Percentiles rank a stretch among this genome's conserved stretches.
Conservation (phyloP, 371 early-diverging fungal genomes). For the Rhizomucor miehei region DNA sequence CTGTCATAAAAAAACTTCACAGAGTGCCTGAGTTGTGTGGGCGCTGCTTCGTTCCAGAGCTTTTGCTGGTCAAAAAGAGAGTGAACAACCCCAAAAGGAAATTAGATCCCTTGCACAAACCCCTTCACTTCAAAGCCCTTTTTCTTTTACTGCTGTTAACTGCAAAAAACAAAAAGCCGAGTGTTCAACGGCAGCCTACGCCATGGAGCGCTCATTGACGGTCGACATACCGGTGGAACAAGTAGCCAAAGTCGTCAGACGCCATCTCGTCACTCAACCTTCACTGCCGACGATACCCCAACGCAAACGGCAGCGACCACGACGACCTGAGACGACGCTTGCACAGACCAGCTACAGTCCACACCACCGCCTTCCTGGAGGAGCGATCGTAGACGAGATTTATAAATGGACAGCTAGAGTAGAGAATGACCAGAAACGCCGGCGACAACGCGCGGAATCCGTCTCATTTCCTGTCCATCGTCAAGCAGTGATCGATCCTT, state of each 20-base stretch:
- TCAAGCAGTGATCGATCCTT: slow-evolving; percentile 31
- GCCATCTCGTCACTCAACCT: slow-evolving; percentile 64
- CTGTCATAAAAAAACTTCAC: no score
- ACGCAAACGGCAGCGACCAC: slow-evolving; percentile 2
- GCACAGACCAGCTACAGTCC: slow-evolving; percentile 25
- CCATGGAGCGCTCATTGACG: slow-evolving; percentile 45
- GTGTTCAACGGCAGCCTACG: no score
- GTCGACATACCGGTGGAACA: slow-evolving; percentile 65
- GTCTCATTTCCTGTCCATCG: slow-evolving; percentile 50
- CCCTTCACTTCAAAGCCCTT: no score
- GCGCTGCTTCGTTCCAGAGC: no score
- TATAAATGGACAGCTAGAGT: slow-evolving; percentile 90
- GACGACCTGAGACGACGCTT: not conserved
- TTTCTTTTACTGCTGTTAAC: no score
- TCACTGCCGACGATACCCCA: slow-evolving; percentile 13
- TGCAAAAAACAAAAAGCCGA: no score
- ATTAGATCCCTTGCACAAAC: no score
- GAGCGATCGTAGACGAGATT: slow-evolving; percentile 82
- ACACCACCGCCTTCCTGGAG: slow-evolving; percentile 60
- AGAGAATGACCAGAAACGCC: slow-evolving; percentile 51
- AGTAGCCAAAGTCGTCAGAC: slow-evolving; percentile 69
- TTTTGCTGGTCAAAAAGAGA: no score
- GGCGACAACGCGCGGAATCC: slow-evolving; percentile 50
- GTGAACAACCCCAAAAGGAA: no score
- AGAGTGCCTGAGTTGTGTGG: no score